Evolutionary conservation across 495 filamentous ascomycete genomes (phyloP).

Genomic region (Lophiotrema nucula): DNA sequence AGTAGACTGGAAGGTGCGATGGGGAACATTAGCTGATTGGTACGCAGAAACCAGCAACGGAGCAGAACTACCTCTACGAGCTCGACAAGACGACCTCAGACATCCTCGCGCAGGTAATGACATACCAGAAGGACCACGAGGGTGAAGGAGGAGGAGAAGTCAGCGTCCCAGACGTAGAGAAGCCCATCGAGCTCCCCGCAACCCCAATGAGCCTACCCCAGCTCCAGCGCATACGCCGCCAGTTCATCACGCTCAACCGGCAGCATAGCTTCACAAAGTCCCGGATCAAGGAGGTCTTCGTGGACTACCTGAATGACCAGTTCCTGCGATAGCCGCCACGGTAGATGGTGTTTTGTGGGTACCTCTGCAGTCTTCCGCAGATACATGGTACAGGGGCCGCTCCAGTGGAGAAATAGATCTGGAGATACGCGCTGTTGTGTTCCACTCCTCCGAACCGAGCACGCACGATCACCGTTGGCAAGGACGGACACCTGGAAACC

Average conservation of each 20-base stretch:
- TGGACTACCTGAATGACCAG: conserved; percentile 64
- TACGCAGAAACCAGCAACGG: conserved; percentile 57
- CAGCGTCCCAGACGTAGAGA: conserved; percentile 40
- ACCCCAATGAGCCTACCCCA: conserved; percentile 59
- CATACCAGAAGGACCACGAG: conserved; percentile 66
- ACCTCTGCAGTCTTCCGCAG: no score
- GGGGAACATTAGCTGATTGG: conserved; percentile 6
- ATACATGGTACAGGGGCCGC: no score
- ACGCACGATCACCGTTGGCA: no score
- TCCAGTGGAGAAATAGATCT: no score
- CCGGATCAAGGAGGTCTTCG: conserved; percentile 66
- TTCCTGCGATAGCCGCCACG: conserved; percentile 22
- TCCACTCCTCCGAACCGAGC: no score
- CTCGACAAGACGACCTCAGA: conserved; percentile 84
- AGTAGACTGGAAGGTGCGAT: conserved; percentile 6
- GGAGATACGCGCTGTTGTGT: no score
- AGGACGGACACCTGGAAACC: no score
- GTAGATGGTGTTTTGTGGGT: conserved; percentile 15
- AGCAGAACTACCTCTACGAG: conserved; percentile 77
- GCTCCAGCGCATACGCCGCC: conserved; percentile 77
- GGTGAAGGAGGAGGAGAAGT: conserved; percentile 58
- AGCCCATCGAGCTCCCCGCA: conserved; percentile 41
- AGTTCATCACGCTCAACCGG: conserved; percentile 80
- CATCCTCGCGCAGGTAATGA: conserved; percentile 70
- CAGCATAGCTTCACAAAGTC: conserved; percentile 53